Evolutionary conservation across 345 rosid species (phyloP), one percentile per base, ranked within the genome.

Genomic region (Camelina neglecta): DNA sequence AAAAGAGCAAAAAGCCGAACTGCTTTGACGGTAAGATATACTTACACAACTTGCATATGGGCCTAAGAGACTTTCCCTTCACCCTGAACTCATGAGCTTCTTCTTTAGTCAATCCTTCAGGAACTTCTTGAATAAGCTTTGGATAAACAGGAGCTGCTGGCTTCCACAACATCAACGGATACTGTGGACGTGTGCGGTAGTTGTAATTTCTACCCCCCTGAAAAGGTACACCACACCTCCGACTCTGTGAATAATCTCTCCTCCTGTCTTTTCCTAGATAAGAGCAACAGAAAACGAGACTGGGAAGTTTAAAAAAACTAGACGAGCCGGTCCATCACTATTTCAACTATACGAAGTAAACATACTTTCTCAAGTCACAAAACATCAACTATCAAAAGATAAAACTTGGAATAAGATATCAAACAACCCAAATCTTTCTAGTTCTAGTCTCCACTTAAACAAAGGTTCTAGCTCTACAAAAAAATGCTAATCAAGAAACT

Each of bases 141-240:
- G 96, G 97, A 80, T 92, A 94, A 59, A 94, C 96, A 8, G 98
- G 97, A 84, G 98, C 80, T 72, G 98, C 97, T 47, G 98, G 98
- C 77, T 94, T 92, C 98, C 97, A 94, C 31, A 92, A 83, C 98
- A 92, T 94, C 77, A 92, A 62, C 0, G 97, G 98, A 53, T 86
- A 89, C 70, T 83, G 89, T 0, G 95, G 95, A 79, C 95, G 96
- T 75, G 89, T 84, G 7, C 85, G 84, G 79, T 87, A 84, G 49
- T 90, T 84, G 71, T 94, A 94, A 85, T 94, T 92, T 67, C 95
- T 85, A n/a, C 98, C 98, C 98, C 98, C 45, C 95, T 83, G 66
- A 92, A 94, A 69, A 94, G 90, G 77, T 86, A 94, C 75, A 94
- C 82, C 3, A 86, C 88, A 50, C 96, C 96, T 51, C 96, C 98